Evolutionary conservation across 2,329 filamentous ascomycete species (phyloP).

Genomic region (Microdochium paspali): DNA sequence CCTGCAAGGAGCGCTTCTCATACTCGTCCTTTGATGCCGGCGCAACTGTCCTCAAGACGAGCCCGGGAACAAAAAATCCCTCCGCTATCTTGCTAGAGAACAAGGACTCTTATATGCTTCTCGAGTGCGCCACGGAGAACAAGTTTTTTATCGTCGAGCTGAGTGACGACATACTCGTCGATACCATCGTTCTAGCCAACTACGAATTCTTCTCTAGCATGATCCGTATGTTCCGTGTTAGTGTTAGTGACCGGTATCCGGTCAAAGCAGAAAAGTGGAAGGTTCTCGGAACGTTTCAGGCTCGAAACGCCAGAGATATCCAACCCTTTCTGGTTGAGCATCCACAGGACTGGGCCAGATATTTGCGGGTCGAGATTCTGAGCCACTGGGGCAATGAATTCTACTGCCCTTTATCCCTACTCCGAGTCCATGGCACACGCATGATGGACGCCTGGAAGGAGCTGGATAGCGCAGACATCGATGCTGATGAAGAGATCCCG

Average conservation of each 20-base stretch:
- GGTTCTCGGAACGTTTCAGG: constrained; percentile 79
- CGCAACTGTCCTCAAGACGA: constrained; percentile 85
- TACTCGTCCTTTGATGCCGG: constrained; percentile 97
- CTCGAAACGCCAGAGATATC: constrained; percentile 84
- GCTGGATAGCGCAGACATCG: constrained; percentile 59
- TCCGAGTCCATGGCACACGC: constrained; percentile 91
- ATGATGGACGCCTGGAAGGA: constrained; percentile 92
- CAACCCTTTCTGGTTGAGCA: constrained; percentile 93
- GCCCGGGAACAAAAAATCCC: constrained; percentile 74
- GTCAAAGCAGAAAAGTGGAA: constrained; percentile 90
- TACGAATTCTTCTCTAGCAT: constrained; percentile 99
- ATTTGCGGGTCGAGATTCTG: constrained; percentile 83
- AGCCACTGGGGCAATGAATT: constrained; percentile 94
- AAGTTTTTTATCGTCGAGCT: constrained; percentile 94
- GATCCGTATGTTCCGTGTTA: constrained; percentile 82
- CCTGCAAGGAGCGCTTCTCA: constrained; percentile 95
- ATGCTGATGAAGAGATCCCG: constrained; percentile 40
- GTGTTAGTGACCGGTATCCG: constrained; percentile 89
- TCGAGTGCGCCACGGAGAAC: constrained; percentile 76
- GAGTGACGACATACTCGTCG: constrained; percentile 77
- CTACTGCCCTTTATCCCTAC: constrained; percentile 85
- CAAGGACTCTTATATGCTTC: constrained; percentile 97
- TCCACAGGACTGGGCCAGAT: constrained; percentile 90
- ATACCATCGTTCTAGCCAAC: constrained; percentile 94
- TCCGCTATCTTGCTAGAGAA: constrained; percentile 90